Conservation (phyloP, 345 rosid genomes). For the Eucalyptus melliodora region DNA sequence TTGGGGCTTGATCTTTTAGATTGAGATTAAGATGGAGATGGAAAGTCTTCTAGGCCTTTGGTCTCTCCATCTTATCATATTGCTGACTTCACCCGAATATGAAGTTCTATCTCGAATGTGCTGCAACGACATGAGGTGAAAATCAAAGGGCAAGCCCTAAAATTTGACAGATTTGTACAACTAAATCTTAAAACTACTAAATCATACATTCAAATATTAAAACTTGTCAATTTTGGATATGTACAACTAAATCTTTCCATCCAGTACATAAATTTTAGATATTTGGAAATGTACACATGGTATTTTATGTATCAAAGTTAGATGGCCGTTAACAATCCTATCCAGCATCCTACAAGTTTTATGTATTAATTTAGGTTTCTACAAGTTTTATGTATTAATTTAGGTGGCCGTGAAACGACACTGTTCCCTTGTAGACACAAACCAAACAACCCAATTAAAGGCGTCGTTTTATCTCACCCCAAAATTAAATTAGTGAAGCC, state of each 20-base stretch:
- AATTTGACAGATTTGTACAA: neutral
- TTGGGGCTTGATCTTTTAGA: neutral
- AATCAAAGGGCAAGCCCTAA: neutral
- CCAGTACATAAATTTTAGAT: neutral
- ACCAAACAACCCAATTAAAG: neutral
- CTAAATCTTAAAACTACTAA: neutral
- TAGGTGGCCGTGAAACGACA: accelerated
- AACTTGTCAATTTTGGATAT: neutral
- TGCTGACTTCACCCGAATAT: neutral
- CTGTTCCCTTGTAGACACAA: neutral
- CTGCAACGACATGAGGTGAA: neutral
- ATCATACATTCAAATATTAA: accelerated
- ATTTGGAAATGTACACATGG: accelerated
- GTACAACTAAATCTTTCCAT: neutral
- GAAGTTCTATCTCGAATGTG: neutral
- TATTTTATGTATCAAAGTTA: neutral
- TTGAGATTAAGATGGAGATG: neutral
- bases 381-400: neutral
- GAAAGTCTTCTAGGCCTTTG: neutral
- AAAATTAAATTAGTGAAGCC: neutral
- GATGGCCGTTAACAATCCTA: neutral
- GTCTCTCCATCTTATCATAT: neutral
- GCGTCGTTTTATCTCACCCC: neutral
- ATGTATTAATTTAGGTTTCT: neutral
- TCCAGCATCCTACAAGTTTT: neutral